These are phyloP conservation scores for Puccinia horiana DNA, from an alignment of 1,284 basidiomycete species.

Conservation along the genomic window DNA sequence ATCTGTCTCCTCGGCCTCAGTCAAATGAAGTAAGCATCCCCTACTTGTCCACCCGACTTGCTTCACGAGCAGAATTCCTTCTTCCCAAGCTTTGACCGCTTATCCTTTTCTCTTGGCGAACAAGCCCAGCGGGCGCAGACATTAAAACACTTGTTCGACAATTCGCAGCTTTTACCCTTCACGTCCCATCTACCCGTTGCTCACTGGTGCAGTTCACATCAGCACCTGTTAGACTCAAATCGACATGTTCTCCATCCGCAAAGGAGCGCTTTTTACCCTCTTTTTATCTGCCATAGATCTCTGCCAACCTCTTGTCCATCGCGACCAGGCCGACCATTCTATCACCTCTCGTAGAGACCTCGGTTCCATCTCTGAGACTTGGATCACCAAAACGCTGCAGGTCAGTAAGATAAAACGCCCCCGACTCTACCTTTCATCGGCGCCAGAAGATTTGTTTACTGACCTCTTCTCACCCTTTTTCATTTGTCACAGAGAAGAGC, in stretches of 20 bases:
- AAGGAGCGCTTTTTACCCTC: background rate
- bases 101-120: no score
- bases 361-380: background rate
- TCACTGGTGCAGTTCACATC: background rate
- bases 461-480: background rate
- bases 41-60: no score
- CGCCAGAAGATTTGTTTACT: background rate
- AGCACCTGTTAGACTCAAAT: background rate
- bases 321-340: background rate
- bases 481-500: background rate
- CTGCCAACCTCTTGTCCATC: background rate
- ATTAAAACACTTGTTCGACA: no score
- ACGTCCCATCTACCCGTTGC: no score
- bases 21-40: no score
- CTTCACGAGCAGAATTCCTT: no score
- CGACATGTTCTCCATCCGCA: background rate
- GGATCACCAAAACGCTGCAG: background rate
- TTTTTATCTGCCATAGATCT: background rate
- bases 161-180: no score
- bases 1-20: no score
- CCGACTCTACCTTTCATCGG: background rate
- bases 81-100: no score
- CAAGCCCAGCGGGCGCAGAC: no score
- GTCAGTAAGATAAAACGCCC: background rate
- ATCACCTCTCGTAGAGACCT: background rate